Evolutionary conservation across 2,329 filamentous ascomycete genomes (phyloP).

Genomic region (Pseudogymnoascus sp.): DNA sequence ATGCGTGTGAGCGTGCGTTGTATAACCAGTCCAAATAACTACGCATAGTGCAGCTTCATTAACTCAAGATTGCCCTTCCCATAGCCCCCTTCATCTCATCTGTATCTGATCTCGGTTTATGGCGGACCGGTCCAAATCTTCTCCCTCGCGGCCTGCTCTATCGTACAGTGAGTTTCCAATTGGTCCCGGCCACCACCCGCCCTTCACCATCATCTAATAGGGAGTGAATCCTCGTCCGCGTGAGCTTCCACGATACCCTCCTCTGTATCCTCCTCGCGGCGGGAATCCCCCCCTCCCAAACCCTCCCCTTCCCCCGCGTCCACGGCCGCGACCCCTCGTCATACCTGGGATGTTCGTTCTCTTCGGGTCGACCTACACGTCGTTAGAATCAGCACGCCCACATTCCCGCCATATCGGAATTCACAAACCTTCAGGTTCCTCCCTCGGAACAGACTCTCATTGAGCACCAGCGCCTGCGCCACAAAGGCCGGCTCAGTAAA

Average conservation of each 20-base stretch:
- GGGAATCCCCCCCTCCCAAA: slow-evolving; percentile 44
- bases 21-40: not conserved
- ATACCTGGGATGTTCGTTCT: slow-evolving; percentile 95
- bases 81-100: not conserved
- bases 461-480: slow-evolving; percentile 85
- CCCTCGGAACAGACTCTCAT: slow-evolving; percentile 92
- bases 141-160: slow-evolving; percentile 7
- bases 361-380: slow-evolving; percentile 70
- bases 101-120: not conserved
- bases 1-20: not conserved
- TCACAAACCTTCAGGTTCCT: slow-evolving; percentile 79
- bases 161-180: slow-evolving; percentile 11
- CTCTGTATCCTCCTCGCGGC: slow-evolving; percentile 52
- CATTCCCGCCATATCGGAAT: not conserved
- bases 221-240: slow-evolving; percentile 54
- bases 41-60: not conserved
- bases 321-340: slow-evolving; percentile 66
- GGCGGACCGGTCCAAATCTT: not conserved
- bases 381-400: not conserved
- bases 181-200: not conserved
- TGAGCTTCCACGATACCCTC: slow-evolving; percentile 49
- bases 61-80: not conserved
- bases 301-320: slow-evolving; percentile 45
- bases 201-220: slow-evolving; percentile 40
- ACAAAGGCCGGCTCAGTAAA: slow-evolving; percentile 92